phyloP scores from a whole-genome alignment of 2,329 filamentous ascomycete species.

The Cercospora berteroae region DNA sequence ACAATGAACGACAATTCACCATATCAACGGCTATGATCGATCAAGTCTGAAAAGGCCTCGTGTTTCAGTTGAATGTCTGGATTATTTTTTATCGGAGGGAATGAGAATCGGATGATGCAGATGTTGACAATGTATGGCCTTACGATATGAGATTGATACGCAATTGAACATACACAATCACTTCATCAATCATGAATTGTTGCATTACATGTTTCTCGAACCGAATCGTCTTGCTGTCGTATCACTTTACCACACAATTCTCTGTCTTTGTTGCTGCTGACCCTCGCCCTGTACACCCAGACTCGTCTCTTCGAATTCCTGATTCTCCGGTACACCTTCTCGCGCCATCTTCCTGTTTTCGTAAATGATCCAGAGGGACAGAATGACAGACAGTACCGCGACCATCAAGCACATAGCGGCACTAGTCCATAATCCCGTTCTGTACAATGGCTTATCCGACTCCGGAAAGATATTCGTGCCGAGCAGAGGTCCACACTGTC shows the following conservation, averaged over 20 bases:
- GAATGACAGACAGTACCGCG: conserved; percentile 51
- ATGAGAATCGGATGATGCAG: not conserved
- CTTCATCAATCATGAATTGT: not conserved
- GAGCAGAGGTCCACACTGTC: conserved; percentile 68
- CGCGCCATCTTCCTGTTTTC: conserved; percentile 61
- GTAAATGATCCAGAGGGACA: conserved; percentile 56
- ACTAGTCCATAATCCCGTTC: conserved; percentile 60
- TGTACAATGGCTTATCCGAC: conserved; percentile 47
- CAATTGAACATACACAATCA: not conserved
- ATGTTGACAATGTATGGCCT: not conserved
- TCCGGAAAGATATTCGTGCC: conserved; percentile 60
- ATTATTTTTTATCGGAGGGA: not conserved
- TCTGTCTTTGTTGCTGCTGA: conserved; percentile 11
- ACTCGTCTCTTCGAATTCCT: conserved; percentile 28
- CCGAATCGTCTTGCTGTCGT: not conserved
- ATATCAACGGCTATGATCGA: not conserved
- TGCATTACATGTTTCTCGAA: not conserved
- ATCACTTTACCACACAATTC: not conserved
- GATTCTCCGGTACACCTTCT: conserved; percentile 36
- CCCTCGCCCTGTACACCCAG: conserved; percentile 13
- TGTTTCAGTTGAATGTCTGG: not conserved
- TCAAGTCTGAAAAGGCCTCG: not conserved
- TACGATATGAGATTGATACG: not conserved
- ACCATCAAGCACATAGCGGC: conserved; percentile 63
- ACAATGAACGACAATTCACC: not conserved